phyloP scores from a whole-genome alignment of 805 yeast genomes.

The Hanseniaspora lindneri region DNA sequence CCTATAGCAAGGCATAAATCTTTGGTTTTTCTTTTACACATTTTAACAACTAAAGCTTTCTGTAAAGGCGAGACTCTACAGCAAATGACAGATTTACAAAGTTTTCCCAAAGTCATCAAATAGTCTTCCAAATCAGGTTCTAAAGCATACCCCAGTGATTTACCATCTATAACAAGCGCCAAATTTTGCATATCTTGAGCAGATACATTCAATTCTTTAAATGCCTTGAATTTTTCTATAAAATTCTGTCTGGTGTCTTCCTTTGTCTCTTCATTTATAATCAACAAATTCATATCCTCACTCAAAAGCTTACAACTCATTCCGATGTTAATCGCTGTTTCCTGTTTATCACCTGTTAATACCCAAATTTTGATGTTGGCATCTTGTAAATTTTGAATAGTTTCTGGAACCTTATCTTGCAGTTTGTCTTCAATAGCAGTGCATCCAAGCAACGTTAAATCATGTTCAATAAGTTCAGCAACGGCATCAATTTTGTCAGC shows the following conservation, averaged over 20 bases:
- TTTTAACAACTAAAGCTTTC: conserved; percentile 87
- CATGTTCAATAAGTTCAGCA: conserved; percentile 77
- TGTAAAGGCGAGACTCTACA: conserved; percentile 97
- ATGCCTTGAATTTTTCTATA: conserved; percentile 61
- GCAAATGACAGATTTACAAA: conserved; percentile 92
- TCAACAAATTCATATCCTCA: conserved; percentile 89
- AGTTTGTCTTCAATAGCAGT: conserved; percentile 97
- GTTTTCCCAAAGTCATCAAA: conserved; percentile 64
- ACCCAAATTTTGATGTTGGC: conserved; percentile 99
- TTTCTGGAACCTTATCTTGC: conserved; percentile 97
- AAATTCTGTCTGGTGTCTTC: conserved; percentile 68
- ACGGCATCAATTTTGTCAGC: conserved; percentile 67
- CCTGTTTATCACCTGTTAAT: conserved; percentile 95
- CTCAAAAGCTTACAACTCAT: conserved; percentile 90
- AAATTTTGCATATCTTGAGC: conserved; percentile 61
- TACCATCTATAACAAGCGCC: conserved; percentile 90
- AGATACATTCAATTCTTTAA: conserved; percentile 52
- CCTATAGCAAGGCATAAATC: conserved; percentile 83
- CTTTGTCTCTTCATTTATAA: conserved; percentile 74
- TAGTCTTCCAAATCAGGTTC: conserved; percentile 69
- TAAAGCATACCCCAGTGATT: conserved; percentile 74
- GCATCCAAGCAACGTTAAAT: conserved; percentile 77
- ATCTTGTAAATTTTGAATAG: conserved; percentile 84
- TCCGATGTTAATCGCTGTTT: conserved; percentile 95
- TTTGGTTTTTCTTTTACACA: conserved; percentile 71